A percentile compares a stretch with the other conserved stretches of the same genome.
Evolutionary conservation across 805 yeast genomes (phyloP).

Genomic region (Candida tallmaniae): DNA sequence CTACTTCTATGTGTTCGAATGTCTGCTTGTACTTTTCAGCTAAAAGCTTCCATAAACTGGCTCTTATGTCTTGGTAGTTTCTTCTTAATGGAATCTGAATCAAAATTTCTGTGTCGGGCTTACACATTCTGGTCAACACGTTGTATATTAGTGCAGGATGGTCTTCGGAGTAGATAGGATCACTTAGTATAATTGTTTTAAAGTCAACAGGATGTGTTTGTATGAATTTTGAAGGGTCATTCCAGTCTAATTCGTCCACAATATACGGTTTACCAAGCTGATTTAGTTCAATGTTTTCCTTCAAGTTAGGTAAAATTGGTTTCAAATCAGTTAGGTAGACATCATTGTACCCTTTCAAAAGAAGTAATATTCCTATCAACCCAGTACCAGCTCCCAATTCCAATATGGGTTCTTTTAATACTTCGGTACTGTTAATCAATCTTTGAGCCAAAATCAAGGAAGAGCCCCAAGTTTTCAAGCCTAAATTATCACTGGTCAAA

Average conservation of each 20-base stretch:
- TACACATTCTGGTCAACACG: slow-evolving; percentile 50
- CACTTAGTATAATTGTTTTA: slow-evolving; percentile 69
- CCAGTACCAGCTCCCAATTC: slow-evolving; percentile 98
- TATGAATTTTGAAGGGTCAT: slow-evolving; percentile 44
- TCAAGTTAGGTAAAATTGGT: slow-evolving; percentile 68
- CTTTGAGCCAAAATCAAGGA: slow-evolving; percentile 64
- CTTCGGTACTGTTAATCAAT: slow-evolving; percentile 27
- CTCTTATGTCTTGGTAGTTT: slow-evolving; percentile 63
- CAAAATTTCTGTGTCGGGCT: slow-evolving; percentile 42
- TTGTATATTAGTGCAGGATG: slow-evolving; percentile 74
- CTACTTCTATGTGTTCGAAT: slow-evolving; percentile 47
- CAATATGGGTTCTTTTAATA: slow-evolving; percentile 32
- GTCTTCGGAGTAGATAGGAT: slow-evolving; percentile 79
- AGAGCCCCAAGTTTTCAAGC: slow-evolving; percentile 96
- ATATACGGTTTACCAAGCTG: slow-evolving; percentile 12
- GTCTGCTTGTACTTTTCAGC: slow-evolving; percentile 29
- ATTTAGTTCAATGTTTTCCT: slow-evolving; percentile 56
- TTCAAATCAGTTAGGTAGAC: slow-evolving; percentile 70
- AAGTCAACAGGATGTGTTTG: slow-evolving; percentile 31
- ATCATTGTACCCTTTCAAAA: slow-evolving; percentile 42
- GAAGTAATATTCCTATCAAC: slow-evolving; percentile 71
- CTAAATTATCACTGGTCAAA: slow-evolving; percentile 79
- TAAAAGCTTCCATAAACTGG: slow-evolving; percentile 53
- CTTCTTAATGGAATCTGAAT: slow-evolving; percentile 75
- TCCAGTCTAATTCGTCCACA: slow-evolving; percentile 64